These are phyloP conservation scores for Entelexis sorbosivorans DNA, from an alignment of 1,139 yeast species.

Conservation along the genomic window DNA sequence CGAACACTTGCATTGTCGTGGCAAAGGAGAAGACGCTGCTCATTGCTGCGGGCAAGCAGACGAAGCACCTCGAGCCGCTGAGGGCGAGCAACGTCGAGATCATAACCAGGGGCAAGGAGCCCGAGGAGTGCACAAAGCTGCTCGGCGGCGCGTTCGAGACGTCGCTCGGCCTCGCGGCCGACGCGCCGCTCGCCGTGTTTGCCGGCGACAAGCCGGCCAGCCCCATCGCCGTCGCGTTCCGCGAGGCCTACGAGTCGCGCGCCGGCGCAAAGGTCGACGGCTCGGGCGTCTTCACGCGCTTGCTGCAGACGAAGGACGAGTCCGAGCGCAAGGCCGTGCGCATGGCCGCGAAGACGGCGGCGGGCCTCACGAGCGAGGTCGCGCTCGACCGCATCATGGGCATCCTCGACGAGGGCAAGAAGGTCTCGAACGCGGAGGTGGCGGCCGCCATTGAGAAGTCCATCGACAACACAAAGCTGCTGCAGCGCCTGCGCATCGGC, in stretches of 20 bases:
- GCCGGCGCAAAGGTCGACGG: constrained; percentile 43
- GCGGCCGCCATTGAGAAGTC: constrained; percentile 70
- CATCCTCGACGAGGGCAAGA: constrained; percentile 75
- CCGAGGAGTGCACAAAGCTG: constrained; percentile 45
- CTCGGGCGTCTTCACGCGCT: constrained; percentile 42
- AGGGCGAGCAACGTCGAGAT: constrained; percentile 47
- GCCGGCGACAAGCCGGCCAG: constrained; percentile 56
- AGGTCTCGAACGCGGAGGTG: constrained; percentile 60
- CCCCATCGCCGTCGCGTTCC: constrained; percentile 37
- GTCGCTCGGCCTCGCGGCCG: constrained; percentile 54
- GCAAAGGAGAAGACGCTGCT: constrained; percentile 51
- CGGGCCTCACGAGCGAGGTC: constrained; percentile 61
- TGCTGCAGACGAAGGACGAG: constrained; percentile 69
- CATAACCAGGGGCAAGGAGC: constrained; percentile 73
- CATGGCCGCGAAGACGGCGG: constrained; percentile 67
- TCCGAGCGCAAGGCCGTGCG: constrained; percentile 58
- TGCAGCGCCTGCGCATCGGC: constrained; percentile 46
- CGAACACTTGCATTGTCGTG: constrained; percentile 69
- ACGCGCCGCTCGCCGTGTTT: constrained; percentile 70
- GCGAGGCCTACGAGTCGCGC: constrained; percentile 27
- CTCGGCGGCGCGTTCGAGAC: constrained; percentile 61
- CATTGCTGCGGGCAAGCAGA: constrained; percentile 78
- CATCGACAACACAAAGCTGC: constrained; percentile 67
- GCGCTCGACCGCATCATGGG: constrained; percentile 84
- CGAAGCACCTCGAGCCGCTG: constrained; percentile 59